Evolutionary conservation across 129 eudicot genomes (phyloP), one percentile per base, ranked within the genome.

Genomic region (Oenanthe sinensis): DNA sequence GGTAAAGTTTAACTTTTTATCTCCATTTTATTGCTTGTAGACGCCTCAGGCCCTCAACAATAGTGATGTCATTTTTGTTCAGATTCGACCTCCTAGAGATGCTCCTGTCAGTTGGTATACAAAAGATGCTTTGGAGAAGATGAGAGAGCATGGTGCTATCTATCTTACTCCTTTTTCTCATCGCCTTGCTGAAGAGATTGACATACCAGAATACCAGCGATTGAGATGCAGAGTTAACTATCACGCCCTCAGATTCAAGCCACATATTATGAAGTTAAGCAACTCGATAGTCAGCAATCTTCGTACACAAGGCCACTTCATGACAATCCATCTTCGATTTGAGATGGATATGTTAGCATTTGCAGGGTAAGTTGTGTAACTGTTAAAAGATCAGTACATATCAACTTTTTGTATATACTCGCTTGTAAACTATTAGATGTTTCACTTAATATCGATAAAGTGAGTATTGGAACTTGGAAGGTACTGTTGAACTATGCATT

Each of bases 281-380:
- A 85, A 92, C 42, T 79, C 92, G 40, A 91, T 95, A 77, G 99
- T 95, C 50, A 89, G 88, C 36, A 92, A 78, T 74, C 92, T 90
- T 62, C 97, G 96, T 60, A 83, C 92, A 46, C 91, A 95, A 85
- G 96, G 98, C 71, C 97, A 90, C 83, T 95, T 92, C 85, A 90
- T 95, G 97, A 85, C 99, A 20, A 91, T 95, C 81, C 99, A 95
- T 85, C 99, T 95, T 80, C 97, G 99, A 24, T 95, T 95, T 78
- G 99, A 95, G 86, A 90, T 90, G 92, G 97, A 95, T 85, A 95
- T 95, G 99, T 85, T 95, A 79, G 84, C 99, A 77, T 95, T 95
- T 82, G 97, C 99, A 78, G 97, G 99, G 97, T 82, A 86, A 83
- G 95, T 80, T 72, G 76, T 78, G 45, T 16, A 65, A 16, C 16